phyloP scores from a whole-genome alignment of 306 rosid species.

The Cucurbita maxima region DNA sequence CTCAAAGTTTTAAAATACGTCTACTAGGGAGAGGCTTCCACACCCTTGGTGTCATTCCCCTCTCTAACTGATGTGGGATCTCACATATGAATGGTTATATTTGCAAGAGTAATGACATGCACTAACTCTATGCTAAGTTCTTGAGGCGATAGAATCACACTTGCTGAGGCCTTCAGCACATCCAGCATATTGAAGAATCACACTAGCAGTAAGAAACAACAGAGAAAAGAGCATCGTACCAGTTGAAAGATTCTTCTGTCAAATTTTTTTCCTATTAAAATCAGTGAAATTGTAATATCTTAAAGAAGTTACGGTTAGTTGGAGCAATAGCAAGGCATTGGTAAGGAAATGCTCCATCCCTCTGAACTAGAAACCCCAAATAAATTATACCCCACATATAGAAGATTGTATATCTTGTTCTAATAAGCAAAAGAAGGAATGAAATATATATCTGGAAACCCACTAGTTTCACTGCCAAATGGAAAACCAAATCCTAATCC shows the following conservation, averaged over 20 bases:
- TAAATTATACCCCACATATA: background rate
- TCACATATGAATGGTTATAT: background rate
- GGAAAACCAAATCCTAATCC: background rate
- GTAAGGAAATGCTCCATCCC: background rate
- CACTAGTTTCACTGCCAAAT: background rate
- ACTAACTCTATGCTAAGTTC: background rate
- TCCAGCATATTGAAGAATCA: background rate
- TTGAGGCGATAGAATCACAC: background rate
- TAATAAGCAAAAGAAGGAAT: background rate
- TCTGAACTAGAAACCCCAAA: background rate
- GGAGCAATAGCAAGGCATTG: background rate
- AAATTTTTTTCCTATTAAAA: background rate
- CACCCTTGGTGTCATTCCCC: too few relatives aligned
- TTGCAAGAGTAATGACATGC: background rate
- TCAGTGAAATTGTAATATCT: background rate
- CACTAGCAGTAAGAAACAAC: background rate
- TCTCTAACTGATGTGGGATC: too few relatives aligned
- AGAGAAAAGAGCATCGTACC: background rate
- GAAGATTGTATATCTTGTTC: background rate
- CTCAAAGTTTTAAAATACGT: too few relatives aligned
- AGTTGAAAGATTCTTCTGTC: background rate
- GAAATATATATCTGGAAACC: background rate
- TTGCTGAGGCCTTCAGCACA: background rate
- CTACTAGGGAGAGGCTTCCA: too few relatives aligned
- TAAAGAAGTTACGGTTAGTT: background rate